Evolutionary conservation across 2,329 filamentous ascomycete genomes (phyloP), one percentile per base, ranked within the genome.

Genomic region (Mycosphaerella arachidis): DNA sequence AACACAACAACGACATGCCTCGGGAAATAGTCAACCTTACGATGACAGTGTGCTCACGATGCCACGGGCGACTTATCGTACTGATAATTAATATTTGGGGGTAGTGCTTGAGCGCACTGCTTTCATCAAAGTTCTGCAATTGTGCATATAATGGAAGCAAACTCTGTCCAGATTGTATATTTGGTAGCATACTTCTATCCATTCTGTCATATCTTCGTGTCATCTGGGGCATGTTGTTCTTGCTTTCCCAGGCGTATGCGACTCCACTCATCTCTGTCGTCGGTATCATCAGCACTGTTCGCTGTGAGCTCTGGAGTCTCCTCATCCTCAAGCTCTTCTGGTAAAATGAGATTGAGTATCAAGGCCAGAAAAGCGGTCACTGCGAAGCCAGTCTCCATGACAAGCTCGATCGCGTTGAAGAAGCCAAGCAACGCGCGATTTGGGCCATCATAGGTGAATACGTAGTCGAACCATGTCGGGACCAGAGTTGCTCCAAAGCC

Each of bases 331-430:
- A 88, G 76, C 75, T 96, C 91, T 68, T 90, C 87, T 0, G 86
- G 84, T 16, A 96, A 76, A 0, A 84, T 66, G 53, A 94, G 73
- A 71, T 96, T 96, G 53, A 96, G 79, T 24, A 90, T 73, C 70
- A 94, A 80, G 54, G 85, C 85, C 45, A 92, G 71, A 27, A 92
- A 82, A 0, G 89, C 92, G 0, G 89, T 88, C 20, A 96, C 80
- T 0, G 87, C 87, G 63, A 89, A 90, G 0, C 89, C 88, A 0
- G 88, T 80, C 68, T 80, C 76, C 66, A 79, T 68, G 20, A 79
- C 73, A 5, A 81, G 69, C 37, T 72, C 71, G 53, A 81, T 80
- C 55, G 90, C 89, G 68, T 92, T 87, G 60, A 89, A 82, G 74
- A 94, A 91, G 2, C 90, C 90, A 51, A 81, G 76, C 2, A 93